Percentiles rank a stretch among this genome's conserved stretches.
Conservation (phyloP, 2,329 filamentous ascomycete species). For the Alternaria infectoria region DNA sequence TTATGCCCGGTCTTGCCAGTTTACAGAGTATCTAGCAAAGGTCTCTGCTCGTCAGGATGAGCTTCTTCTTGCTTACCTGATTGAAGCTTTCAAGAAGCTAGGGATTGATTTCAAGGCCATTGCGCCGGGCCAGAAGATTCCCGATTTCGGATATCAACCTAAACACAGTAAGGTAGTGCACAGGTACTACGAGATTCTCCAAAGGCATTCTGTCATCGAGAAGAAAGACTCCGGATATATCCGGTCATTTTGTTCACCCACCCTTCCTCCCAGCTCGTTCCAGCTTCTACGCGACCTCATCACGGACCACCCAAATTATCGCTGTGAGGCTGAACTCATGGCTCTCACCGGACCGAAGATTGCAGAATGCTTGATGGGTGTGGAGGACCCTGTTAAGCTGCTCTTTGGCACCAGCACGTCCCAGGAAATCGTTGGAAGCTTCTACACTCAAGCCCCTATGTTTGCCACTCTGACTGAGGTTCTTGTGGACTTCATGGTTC, state of each 20-base stretch:
- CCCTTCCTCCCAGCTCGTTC: not conserved
- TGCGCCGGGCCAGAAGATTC: conserved; percentile 3
- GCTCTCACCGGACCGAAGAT: conserved; percentile 14
- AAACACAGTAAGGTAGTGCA: conserved; percentile 14
- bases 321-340: conserved; percentile 16
- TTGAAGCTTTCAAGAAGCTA: conserved; percentile 17
- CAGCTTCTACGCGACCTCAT: not conserved
- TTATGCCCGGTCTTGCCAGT: conserved; percentile 7
- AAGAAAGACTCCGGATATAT: not conserved
- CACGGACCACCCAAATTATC: conserved; percentile 15
- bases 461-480: conserved; percentile 19
- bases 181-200: conserved; percentile 14
- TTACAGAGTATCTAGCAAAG: conserved; percentile 4
- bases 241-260: not conserved
- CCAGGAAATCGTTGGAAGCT: conserved; percentile 17
- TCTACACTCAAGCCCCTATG: conserved; percentile 25
- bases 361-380: conserved; percentile 18
- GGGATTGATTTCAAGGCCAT: conserved; percentile 9
- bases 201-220: conserved; percentile 10
- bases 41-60: conserved; percentile 15
- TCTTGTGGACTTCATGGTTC: conserved; percentile 16
- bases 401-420: conserved; percentile 18
- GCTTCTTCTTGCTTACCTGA: conserved; percentile 19
- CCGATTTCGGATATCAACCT: conserved; percentile 2
- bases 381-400: conserved; percentile 16